Evolutionary conservation across 208 protist genomes (phyloP).

Genomic region (Strigomonas culicis): DNA sequence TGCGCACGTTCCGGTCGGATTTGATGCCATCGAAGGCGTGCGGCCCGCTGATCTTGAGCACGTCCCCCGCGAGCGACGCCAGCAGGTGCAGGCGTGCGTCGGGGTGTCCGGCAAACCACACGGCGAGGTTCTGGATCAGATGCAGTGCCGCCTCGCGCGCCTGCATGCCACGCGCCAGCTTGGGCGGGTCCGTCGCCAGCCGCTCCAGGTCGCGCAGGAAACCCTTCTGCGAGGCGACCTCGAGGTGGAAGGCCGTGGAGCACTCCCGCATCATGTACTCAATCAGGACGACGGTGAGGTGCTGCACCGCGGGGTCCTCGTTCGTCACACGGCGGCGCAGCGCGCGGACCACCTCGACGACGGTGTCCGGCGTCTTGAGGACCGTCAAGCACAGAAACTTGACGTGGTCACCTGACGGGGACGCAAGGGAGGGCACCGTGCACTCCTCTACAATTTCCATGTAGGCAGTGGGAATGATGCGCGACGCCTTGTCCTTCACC

Average conservation of each 20-base stretch:
- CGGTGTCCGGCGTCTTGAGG: conserved; percentile 42
- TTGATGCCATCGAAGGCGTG: conserved; percentile 69
- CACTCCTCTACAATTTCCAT: conserved; percentile 83
- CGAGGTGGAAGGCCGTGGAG: conserved; percentile 43
- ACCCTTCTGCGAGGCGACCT: conserved; percentile 71
- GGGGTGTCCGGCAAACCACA: conserved; percentile 80
- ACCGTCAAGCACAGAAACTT: conserved; percentile 69
- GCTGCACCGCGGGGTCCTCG: conserved; percentile 59
- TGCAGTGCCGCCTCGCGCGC: conserved; percentile 54
- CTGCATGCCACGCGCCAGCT: conserved; percentile 40
- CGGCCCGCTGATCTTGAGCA: conserved; percentile 47
- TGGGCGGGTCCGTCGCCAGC: conserved; percentile 42
- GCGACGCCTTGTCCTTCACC: conserved; percentile 61
- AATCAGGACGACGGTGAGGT: conserved; percentile 64
- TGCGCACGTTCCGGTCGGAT: conserved; percentile 28
- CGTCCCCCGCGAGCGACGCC: conserved; percentile 60
- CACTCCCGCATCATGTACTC: conserved; percentile 70
- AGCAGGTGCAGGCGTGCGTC: conserved; percentile 55
- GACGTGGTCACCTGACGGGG: conserved; percentile 57
- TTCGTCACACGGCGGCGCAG: conserved; percentile 69
- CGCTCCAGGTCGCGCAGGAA: conserved; percentile 76
- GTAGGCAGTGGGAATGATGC: conserved; percentile 69
- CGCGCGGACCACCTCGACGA: conserved; percentile 71
- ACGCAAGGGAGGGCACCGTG: conserved; percentile 50
- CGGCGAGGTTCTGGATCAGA: conserved; percentile 78